A percentile compares a stretch with the other conserved stretches of the same genome.
phyloP scores from a whole-genome alignment of 805 yeast species.

The Saccharomycopsis oosterbeekiorum region DNA sequence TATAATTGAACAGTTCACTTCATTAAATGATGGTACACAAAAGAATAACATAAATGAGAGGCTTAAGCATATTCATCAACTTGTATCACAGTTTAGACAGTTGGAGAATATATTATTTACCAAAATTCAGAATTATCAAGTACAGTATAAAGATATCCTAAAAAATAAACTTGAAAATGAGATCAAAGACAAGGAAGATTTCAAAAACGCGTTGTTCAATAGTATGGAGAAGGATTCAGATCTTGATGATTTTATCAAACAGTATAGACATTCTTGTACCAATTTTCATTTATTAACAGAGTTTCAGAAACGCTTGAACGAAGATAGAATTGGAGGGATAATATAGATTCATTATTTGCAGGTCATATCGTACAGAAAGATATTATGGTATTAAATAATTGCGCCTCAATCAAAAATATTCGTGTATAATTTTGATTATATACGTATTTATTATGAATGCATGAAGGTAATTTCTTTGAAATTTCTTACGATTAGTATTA shows the following conservation, averaged over 20 bases:
- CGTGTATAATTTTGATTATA: too few relatives aligned
- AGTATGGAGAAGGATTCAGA: conserved; percentile 2
- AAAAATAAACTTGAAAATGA: conserved; percentile 1
- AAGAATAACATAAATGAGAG: neutral
- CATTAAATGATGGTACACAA: conserved; percentile 3
- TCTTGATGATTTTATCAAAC: conserved; percentile 3
- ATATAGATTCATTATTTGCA: neutral
- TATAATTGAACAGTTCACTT: conserved; percentile 2
- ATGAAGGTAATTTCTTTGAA: neutral
- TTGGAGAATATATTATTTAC: conserved; percentile 9
- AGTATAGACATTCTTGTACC: neutral
- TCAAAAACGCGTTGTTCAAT: conserved; percentile 4
- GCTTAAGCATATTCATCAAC: neutral
- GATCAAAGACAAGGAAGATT: conserved; percentile 2
- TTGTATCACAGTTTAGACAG: conserved; percentile 3
- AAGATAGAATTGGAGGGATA: conserved; percentile 15
- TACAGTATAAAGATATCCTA: conserved; percentile 13
- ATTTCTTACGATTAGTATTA: neutral
- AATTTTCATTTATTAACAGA: conserved; percentile 7
- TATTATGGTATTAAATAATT: too few relatives aligned
- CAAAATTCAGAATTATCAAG: conserved; percentile 2
- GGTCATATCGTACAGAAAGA: too few relatives aligned
- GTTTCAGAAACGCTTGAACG: conserved; percentile 6
- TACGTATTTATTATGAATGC: too few relatives aligned
- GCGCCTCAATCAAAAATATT: too few relatives aligned